A percentile compares a stretch with the other conserved stretches of the same genome.
Conservation (phyloP, 139 green algal genomes). For the Chlamydomonas sphaeroides region DNA sequence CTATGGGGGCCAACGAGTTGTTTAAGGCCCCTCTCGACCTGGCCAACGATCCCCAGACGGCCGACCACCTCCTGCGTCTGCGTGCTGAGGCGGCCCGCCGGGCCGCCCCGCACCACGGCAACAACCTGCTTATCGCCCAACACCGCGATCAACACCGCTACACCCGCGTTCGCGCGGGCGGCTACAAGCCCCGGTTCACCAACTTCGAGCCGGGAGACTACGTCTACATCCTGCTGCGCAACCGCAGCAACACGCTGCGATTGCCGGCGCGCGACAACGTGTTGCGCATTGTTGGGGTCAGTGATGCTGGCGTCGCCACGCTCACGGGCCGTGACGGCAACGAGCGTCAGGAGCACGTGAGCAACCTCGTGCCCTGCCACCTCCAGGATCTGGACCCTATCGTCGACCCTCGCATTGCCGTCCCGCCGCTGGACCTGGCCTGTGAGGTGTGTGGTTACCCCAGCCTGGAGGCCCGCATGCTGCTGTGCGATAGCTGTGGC, state of each 20-base stretch:
- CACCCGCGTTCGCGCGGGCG: neutral
- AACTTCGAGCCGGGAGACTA: slow-evolving; percentile 25
- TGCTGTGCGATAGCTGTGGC: slow-evolving; percentile 55
- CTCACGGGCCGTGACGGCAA: slow-evolving; percentile 25
- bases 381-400: slow-evolving; percentile 1
- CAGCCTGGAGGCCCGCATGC: slow-evolving; percentile 15
- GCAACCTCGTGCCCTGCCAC: neutral
- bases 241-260: slow-evolving; percentile 10
- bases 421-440: neutral
- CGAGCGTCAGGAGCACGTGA: neutral
- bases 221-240: slow-evolving; percentile 21
- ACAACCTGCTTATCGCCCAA: slow-evolving; percentile 44
- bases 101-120: too few species aligned
- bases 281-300: neutral
- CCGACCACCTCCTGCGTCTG: too few species aligned
- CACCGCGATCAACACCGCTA: slow-evolving; percentile 38
- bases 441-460: slow-evolving; percentile 32
- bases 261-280: neutral
- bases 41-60: too few species aligned
- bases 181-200: neutral
- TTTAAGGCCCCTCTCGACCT: too few species aligned
- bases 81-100: too few species aligned
- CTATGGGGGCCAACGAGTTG: too few species aligned
- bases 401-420: neutral
- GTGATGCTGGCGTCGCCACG: neutral